phyloP scores from a whole-genome alignment of 768 basidiomycete species.

The Heimioporus sp. region DNA sequence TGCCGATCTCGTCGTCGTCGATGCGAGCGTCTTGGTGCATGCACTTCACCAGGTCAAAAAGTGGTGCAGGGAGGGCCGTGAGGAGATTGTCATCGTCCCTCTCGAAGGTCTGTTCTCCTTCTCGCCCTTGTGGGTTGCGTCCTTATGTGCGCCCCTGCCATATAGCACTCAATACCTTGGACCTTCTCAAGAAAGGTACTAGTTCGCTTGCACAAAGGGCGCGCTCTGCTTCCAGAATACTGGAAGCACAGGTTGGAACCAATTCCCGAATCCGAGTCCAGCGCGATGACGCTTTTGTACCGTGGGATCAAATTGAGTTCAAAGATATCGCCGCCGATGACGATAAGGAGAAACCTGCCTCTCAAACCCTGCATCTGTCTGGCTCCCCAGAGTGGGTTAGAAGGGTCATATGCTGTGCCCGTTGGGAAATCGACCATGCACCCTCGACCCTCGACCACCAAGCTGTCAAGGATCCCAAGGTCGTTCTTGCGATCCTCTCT shows the following conservation, averaged over 20 bases:
- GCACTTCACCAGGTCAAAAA: slow-evolving; percentile 76
- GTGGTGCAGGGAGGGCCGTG: slow-evolving; percentile 74
- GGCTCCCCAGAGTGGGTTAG: slow-evolving; percentile 82
- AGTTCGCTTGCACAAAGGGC: slow-evolving; percentile 77
- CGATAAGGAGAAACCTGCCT: slow-evolving; percentile 23
- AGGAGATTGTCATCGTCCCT: slow-evolving; percentile 80
- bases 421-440: slow-evolving; percentile 69
- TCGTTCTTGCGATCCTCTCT: slow-evolving; percentile 60
- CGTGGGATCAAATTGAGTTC: slow-evolving; percentile 73
- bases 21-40: slow-evolving; percentile 80
- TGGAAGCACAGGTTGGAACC: slow-evolving; percentile 83
- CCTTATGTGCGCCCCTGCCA: slow-evolving; percentile 4
- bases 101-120: slow-evolving; percentile 68
- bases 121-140: background rate
- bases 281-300: slow-evolving; percentile 77
- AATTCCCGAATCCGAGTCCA: slow-evolving; percentile 82
- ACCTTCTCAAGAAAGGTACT: slow-evolving; percentile 89
- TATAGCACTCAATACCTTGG: slow-evolving; percentile 85
- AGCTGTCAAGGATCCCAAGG: slow-evolving; percentile 38
- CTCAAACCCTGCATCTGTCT: slow-evolving; percentile 24
- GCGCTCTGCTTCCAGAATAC: slow-evolving; percentile 81
- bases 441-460: slow-evolving; percentile 26
- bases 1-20: slow-evolving; percentile 74
- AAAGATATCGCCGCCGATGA: slow-evolving; percentile 31
- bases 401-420: slow-evolving; percentile 78